These are phyloP conservation scores for Sicyos edulis DNA, from an alignment of 306 rosid species.

Conservation along the genomic window DNA sequence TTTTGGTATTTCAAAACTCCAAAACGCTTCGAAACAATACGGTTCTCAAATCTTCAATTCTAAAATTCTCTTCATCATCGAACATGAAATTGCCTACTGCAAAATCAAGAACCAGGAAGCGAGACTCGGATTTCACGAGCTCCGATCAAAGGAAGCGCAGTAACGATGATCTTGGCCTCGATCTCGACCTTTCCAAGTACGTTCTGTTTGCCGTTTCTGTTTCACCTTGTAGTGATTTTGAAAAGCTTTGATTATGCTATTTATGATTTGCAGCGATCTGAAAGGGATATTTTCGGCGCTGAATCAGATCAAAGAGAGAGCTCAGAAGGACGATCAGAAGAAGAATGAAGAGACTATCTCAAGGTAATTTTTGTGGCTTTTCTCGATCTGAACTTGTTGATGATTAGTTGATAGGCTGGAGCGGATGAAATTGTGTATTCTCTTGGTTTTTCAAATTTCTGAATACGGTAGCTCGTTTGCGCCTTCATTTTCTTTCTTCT, in stretches of 20 bases:
- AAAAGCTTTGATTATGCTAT: slow-evolving; percentile 14
- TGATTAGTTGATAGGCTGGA: background rate
- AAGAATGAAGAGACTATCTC: slow-evolving; percentile 91
- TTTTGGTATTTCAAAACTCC: background rate
- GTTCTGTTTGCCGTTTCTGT: background rate
- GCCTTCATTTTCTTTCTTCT: slow-evolving; percentile 4
- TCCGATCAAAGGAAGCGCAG: slow-evolving; percentile 44
- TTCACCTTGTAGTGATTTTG: background rate
- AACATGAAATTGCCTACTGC: slow-evolving; percentile 43
- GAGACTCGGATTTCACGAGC: slow-evolving; percentile 35
- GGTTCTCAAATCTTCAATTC: background rate
- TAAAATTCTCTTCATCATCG: background rate
- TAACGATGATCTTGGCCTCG: slow-evolving; percentile 38
- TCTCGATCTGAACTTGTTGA: background rate
- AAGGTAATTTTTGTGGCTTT: slow-evolving; percentile 37
- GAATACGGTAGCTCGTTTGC: background rate
- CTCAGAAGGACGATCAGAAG: slow-evolving; percentile 86
- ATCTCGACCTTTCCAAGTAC: slow-evolving; percentile 70
- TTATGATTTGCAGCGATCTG: slow-evolving; percentile 49
- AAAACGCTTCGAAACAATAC: background rate
- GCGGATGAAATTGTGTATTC: background rate
- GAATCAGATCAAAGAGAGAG: slow-evolving; percentile 69
- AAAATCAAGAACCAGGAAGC: slow-evolving; percentile 44
- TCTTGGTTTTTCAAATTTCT: background rate
- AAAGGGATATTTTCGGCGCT: slow-evolving; percentile 78